Evolutionary conservation across 1,284 basidiomycete genomes (phyloP).

Genomic region (Blastosporella zonata): DNA sequence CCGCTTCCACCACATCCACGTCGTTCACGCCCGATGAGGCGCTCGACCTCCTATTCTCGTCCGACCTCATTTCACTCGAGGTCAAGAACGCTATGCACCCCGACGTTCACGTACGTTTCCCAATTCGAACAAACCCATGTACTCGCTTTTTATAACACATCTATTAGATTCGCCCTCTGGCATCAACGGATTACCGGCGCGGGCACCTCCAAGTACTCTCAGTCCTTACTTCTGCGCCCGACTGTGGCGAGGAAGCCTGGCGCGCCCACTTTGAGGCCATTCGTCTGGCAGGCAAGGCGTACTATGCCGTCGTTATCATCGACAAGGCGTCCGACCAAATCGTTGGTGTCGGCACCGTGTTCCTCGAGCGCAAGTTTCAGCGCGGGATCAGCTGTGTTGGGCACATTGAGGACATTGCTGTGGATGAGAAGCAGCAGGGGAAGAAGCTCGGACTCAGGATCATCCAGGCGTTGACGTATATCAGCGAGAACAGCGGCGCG

Average conservation of each 20-base stretch:
- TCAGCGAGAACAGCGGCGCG: conserved; percentile 75
- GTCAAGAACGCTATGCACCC: conserved; percentile 55
- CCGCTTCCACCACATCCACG: conserved; percentile 11
- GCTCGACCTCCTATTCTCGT: conserved; percentile 75
- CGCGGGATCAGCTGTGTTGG: conserved; percentile 79
- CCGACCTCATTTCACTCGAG: conserved; percentile 61
- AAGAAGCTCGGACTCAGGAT: conserved; percentile 86
- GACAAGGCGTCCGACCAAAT: conserved; percentile 74
- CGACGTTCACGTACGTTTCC: conserved; percentile 46
- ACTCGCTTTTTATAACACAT: background rate
- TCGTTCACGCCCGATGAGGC: conserved; percentile 63
- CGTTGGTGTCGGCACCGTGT: conserved; percentile 81
- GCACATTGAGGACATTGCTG: conserved; percentile 98
- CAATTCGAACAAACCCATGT: background rate
- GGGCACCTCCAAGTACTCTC: conserved; percentile 84
- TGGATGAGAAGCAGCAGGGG: conserved; percentile 84
- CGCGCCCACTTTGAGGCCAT: conserved; percentile 34
- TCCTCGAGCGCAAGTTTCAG: conserved; percentile 93
- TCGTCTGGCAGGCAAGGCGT: conserved; percentile 56
- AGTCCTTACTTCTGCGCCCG: conserved; percentile 76
- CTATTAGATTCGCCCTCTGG: conserved; percentile 81
- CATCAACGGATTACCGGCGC: conserved; percentile 80
- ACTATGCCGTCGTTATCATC: conserved; percentile 86
- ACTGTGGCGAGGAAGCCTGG: conserved; percentile 72
- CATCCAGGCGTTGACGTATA: conserved; percentile 79